Evolutionary conservation across 805 yeast genomes (phyloP), one percentile per base, ranked within the genome.

Genomic region (Phaffomyces thermotolerans): DNA sequence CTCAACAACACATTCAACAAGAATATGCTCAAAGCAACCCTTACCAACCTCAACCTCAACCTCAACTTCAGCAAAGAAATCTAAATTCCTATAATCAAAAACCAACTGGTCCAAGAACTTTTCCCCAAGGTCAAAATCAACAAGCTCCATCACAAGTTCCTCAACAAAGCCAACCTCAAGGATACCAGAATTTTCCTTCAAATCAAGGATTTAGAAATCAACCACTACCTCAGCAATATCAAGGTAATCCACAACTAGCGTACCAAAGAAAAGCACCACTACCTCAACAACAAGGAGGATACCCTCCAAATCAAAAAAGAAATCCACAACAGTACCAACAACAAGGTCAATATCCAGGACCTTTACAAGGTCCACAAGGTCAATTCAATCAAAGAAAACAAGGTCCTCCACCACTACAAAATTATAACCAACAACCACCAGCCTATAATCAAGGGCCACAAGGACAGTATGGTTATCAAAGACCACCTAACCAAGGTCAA

Each of bases 41-140:
- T 8, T 15, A 22, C 9, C 42, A 37, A 27, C 47, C 38, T 32
- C 22, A 35, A 13, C 45, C 23, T 15, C 39, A n/a, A 6, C 43
- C 29, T 17, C 42, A 31, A n/a, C 37, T 20, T 4, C 47, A 40
- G 31, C 37, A 29, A n/a, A 35, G 32, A 29, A 34, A 33, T 34
- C 50, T 42, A 36, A 44, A 47, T 39, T 50, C 46, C 15, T 22
- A 13, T 37, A 34, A 30, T 41, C 50, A 45, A 42, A 45, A 32
- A 43, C 54, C 42, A 25, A 46, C 48, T 17, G 48, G 46, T 22
- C 57, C 59, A 39, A 53, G 52, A 40, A 55, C 54, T 20, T 54
- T 46, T 18, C 57, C 52, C 17, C 38, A 38, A 38, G 51, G 44
- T 12, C 40, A 38, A 40, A n/a, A n/a, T n/a, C 32, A 36, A 35